Conservation (phyloP, 2,329 filamentous ascomycete species). For the Aspergillus versicolor region DNA sequence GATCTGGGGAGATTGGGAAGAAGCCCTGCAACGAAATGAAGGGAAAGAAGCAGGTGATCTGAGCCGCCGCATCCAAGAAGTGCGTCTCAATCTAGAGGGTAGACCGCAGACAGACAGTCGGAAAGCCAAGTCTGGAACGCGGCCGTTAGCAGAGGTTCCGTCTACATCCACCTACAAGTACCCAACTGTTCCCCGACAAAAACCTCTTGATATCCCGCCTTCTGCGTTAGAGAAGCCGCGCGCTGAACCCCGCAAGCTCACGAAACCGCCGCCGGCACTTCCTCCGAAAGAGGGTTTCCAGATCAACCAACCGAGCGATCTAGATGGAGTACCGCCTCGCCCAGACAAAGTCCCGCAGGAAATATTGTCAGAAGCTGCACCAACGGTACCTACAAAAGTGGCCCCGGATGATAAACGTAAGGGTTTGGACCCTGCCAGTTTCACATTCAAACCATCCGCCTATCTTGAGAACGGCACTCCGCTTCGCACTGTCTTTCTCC, state of each 20-base stretch:
- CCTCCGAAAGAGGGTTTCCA: constrained; percentile 40
- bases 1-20: constrained; percentile 55
- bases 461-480: constrained; percentile 88
- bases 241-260: constrained; percentile 19
- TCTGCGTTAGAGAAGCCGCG: constrained; percentile 20
- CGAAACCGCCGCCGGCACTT: constrained; percentile 33
- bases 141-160: constrained; percentile 17
- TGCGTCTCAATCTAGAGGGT: constrained; percentile 43
- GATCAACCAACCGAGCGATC: constrained; percentile 22
- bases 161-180: constrained; percentile 41
- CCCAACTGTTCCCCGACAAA: constrained; percentile 43
- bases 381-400: constrained; percentile 29
- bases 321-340: constrained; percentile 19
- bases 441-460: constrained; percentile 79
- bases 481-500: constrained; percentile 84
- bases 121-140: constrained; percentile 14
- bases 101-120: constrained; percentile 12
- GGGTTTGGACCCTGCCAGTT: constrained; percentile 51
- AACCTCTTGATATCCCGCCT: constrained; percentile 23
- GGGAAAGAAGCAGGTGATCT: constrained; percentile 42
- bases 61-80: constrained; percentile 52
- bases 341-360: constrained; percentile 27
- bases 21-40: constrained; percentile 37
- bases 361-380: constrained; percentile 15
- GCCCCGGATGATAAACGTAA: constrained; percentile 17